Evolutionary conservation across 768 basidiomycete genomes (phyloP), one percentile per base, ranked within the genome.

Genomic region (Russula dissimulans): DNA sequence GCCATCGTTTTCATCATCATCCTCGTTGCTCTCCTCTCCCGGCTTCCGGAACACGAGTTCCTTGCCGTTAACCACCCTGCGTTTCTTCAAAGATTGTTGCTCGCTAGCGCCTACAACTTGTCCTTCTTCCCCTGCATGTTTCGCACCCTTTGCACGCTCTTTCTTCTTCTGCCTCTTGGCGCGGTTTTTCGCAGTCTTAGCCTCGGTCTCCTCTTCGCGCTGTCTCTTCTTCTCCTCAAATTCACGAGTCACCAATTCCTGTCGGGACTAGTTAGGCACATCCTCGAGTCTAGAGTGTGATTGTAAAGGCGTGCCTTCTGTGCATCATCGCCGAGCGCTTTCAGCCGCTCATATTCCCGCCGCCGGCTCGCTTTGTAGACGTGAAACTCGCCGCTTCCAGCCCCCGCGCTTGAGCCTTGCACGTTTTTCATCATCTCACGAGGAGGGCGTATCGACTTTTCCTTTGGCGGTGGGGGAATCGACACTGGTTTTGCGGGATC

Each of bases 401-500:
- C 97, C 47, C 95, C 97, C 7, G 97, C 94, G 72, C 91, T 92
- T 15, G 91, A 95, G 0, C 97, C 97, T 72, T 97, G 95, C 7
- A 99, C 95, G 67, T 98, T 98, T 80, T 97, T 97, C 91, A 99
- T 97, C 91, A 93, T 93, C 71, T 93, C 97, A 51, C 91, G 79
- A 9, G 95, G 79, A 1, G 94, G 78, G 18, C 93, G 78, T 34
- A 97, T 77, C 0, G 78, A 79, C 76, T 91, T 94, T 63, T 90
- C 88, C 71, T 90, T 89, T 5, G 88, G 87, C 1, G 89, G 78
- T n/a, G 80, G 68, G 2, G 95, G 92, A 10, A 98, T 75, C 69
- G 82, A 81, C 1, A 86, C 90, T 1, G 86, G 84, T 70, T 93
- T 95, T 7, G 80, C 71, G 0, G 97, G 97, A 67, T 98, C 90